These are phyloP conservation scores for Chloranthus sessilifolius DNA, from an alignment of 164 flowering plant species.

Conservation along the genomic window DNA sequence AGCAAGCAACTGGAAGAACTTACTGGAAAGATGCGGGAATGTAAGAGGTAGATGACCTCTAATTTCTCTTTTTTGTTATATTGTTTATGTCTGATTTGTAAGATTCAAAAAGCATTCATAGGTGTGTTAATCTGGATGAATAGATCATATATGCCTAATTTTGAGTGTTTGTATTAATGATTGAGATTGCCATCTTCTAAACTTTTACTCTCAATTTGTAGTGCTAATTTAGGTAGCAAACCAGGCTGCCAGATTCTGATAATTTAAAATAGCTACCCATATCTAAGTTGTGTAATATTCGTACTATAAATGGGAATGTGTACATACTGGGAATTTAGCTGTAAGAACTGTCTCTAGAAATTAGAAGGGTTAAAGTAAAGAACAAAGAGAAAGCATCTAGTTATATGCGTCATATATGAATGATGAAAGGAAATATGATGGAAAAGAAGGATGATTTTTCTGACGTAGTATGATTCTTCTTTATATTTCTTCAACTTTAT, in stretches of 20 bases:
- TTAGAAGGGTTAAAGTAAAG: too few relatives aligned
- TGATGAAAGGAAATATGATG: too few relatives aligned
- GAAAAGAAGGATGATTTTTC: too few relatives aligned
- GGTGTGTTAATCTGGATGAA: background rate
- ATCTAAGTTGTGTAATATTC: too few relatives aligned
- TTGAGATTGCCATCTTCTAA: background rate
- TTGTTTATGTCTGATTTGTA: background rate
- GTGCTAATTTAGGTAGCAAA: background rate
- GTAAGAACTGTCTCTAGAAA: too few relatives aligned
- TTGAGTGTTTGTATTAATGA: background rate
- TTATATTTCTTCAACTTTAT: too few relatives aligned
- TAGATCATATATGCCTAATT: background rate
- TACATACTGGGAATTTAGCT: too few relatives aligned
- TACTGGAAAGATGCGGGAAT: conserved; percentile 84
- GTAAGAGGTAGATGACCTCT: conserved; percentile 56
- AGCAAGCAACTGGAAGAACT: conserved; percentile 90
- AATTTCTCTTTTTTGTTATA: background rate
- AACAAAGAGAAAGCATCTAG: too few relatives aligned
- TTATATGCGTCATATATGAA: too few relatives aligned
- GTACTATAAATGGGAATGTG: too few relatives aligned
- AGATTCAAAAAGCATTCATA: background rate
- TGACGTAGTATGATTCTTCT: too few relatives aligned
- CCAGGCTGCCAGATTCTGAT: background rate
- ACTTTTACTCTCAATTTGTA: background rate
- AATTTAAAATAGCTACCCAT: too few relatives aligned